phyloP scores from a whole-genome alignment of 2,329 filamentous ascomycete species.

The Ascochyta rabiei region DNA sequence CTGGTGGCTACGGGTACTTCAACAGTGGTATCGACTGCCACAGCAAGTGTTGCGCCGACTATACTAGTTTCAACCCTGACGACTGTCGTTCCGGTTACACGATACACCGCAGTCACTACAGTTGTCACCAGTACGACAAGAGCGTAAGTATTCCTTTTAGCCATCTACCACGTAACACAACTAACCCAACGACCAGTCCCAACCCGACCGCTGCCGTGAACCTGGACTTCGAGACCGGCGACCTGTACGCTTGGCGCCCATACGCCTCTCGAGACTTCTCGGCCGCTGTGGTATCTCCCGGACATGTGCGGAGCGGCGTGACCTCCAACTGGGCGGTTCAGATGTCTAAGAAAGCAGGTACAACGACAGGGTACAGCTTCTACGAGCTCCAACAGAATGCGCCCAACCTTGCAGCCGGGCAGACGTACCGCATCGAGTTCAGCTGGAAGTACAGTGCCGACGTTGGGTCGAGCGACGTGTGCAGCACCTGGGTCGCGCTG shows the following conservation, averaged over 20 bases:
- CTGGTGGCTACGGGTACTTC: not conserved
- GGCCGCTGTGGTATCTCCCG: not conserved
- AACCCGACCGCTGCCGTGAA: not conserved
- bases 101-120: not conserved
- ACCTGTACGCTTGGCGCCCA: not conserved
- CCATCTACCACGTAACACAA: not conserved
- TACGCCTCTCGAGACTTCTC: not conserved
- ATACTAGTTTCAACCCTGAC: not conserved
- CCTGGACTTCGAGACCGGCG: constrained; percentile 1
- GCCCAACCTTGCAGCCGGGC: not conserved
- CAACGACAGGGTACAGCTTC: not conserved
- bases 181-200: not conserved
- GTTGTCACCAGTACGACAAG: not conserved
- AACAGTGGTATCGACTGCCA: not conserved
- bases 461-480: not conserved
- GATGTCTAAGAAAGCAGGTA: not conserved
- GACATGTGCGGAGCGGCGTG: not conserved
- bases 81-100: not conserved
- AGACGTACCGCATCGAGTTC: not conserved
- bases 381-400: not conserved
- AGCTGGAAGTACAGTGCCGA: not conserved
- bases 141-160: not conserved
- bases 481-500: not conserved
- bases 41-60: not conserved
- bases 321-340: not conserved